These are phyloP conservation scores for Neolentinus lepideus DNA, from an alignment of 1,284 basidiomycete species.

Conservation along the genomic window DNA sequence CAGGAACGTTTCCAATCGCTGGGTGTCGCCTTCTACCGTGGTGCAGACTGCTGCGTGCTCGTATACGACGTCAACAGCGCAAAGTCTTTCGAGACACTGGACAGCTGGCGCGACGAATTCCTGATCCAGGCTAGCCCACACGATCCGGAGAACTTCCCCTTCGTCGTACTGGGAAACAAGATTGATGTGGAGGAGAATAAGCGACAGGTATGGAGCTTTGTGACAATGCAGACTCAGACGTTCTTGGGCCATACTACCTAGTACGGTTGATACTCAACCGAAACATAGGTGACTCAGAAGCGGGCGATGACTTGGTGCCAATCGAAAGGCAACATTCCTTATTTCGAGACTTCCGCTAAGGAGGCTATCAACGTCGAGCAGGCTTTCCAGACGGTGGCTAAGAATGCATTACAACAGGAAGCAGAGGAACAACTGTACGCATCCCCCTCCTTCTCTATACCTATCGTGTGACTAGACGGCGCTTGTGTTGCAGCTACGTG, in stretches of 20 bases:
- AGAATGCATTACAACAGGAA: constrained; percentile 97
- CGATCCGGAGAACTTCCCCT: constrained; percentile 98
- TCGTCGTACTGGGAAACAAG: constrained; percentile 99
- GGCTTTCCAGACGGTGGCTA: constrained; percentile 98
- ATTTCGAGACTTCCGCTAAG: constrained; percentile 99
- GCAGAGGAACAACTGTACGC: constrained; percentile 91
- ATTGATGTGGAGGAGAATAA: constrained; percentile 99
- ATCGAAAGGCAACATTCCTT: constrained; percentile 98
- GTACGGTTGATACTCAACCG: neutral
- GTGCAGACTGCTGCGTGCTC: constrained; percentile 98
- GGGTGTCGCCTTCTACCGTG: constrained; percentile 98
- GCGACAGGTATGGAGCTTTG: constrained; percentile 67
- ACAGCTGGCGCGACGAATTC: constrained; percentile 97
- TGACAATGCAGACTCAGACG: neutral
- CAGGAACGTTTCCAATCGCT: constrained; percentile 99
- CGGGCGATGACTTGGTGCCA: constrained; percentile 99
- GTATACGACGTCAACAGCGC: constrained; percentile 99
- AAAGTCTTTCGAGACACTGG: constrained; percentile 97
- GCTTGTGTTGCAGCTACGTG: constrained; percentile 62
- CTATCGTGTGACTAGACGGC: constrained; percentile 2
- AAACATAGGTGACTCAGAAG: constrained; percentile 88
- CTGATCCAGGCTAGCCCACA: constrained; percentile 97
- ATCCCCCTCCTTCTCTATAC: constrained; percentile 2
- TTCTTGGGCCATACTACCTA: no score
- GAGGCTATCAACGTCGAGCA: constrained; percentile 99